These are phyloP conservation scores for Diphasiastrum complanatum DNA, from an alignment of 83 land plant genomes.

Conservation along the genomic window DNA sequence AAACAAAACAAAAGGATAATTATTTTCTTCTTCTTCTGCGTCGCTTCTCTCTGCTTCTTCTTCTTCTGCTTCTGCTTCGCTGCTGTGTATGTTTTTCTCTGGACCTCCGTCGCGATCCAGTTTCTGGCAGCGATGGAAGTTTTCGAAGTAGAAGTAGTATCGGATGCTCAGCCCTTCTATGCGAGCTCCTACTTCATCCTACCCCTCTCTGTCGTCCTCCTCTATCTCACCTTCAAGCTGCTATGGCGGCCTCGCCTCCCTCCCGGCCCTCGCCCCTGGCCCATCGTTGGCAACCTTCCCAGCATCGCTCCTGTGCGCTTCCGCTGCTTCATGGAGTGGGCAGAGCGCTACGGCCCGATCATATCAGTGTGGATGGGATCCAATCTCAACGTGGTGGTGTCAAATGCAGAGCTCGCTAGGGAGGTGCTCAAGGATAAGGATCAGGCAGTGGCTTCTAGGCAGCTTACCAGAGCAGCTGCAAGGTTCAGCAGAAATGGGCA, in stretches of 20 bases:
- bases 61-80: too few species aligned
- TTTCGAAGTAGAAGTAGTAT: too few species aligned
- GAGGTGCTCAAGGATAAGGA: slow-evolving; percentile 93
- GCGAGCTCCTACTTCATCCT: too few species aligned
- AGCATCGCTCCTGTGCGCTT: slow-evolving; percentile 69
- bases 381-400: slow-evolving; percentile 74
- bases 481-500: slow-evolving; percentile 74
- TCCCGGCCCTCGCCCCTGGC: slow-evolving; percentile 82
- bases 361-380: slow-evolving; percentile 95
- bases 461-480: slow-evolving; percentile 60
- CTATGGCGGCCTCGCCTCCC: slow-evolving; percentile 50
- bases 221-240: too few species aligned
- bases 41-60: too few species aligned
- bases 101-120: too few species aligned
- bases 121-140: too few species aligned
- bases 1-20: too few species aligned
- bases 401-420: slow-evolving; percentile 58
- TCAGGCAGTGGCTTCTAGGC: slow-evolving; percentile 69
- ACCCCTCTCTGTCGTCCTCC: too few species aligned
- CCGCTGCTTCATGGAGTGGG: slow-evolving; percentile 90
- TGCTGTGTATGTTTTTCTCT: too few species aligned
- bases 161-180: too few species aligned
- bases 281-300: slow-evolving; percentile 79
- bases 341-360: slow-evolving; percentile 74
- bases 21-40: too few species aligned